phyloP scores from a whole-genome alignment of 1,284 basidiomycete species.

The Volvariella volvacea region DNA sequence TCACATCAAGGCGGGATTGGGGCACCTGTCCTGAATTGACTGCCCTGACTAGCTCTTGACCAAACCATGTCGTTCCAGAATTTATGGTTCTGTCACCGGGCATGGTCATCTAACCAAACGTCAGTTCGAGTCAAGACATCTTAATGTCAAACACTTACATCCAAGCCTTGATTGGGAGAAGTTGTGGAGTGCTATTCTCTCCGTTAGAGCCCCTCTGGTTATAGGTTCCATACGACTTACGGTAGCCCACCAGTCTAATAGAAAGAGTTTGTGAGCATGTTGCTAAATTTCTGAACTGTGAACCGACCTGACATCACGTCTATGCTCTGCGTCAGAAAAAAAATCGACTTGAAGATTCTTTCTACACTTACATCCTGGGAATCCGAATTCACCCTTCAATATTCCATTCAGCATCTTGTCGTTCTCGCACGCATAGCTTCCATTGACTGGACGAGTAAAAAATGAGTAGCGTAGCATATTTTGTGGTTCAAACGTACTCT shows the following conservation, averaged over 20 bases:
- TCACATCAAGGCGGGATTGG: conserved; percentile 40
- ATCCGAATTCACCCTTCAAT: conserved; percentile 74
- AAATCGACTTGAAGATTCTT: not conserved
- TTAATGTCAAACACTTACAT: conserved; percentile 32
- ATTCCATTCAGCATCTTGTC: conserved; percentile 68
- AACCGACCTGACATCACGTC: conserved; percentile 4
- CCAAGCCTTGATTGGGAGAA: conserved; percentile 60
- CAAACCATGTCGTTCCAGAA: conserved; percentile 40
- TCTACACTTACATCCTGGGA: conserved; percentile 57
- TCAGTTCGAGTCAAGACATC: not conserved
- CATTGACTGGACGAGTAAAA: conserved; percentile 55
- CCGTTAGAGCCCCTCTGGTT: conserved; percentile 9
- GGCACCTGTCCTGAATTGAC: conserved; percentile 50
- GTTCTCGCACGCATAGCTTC: conserved; percentile 76
- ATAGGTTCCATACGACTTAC: conserved; percentile 14
- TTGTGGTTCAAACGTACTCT: conserved; percentile 1
- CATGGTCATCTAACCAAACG: conserved; percentile 56
- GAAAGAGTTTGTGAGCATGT: conserved; percentile 11
- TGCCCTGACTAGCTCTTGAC: conserved; percentile 37
- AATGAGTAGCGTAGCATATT: not conserved
- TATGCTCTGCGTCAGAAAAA: not conserved
- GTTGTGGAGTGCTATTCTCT: conserved; percentile 41
- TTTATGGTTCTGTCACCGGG: conserved; percentile 59
- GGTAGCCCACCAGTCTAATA: conserved; percentile 68
- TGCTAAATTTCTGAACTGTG: too few species aligned